Evolutionary conservation across 108 stramenopile genomes (phyloP), one percentile per base, ranked within the genome.

Genomic region (Chaetoceros tenuissimus): DNA sequence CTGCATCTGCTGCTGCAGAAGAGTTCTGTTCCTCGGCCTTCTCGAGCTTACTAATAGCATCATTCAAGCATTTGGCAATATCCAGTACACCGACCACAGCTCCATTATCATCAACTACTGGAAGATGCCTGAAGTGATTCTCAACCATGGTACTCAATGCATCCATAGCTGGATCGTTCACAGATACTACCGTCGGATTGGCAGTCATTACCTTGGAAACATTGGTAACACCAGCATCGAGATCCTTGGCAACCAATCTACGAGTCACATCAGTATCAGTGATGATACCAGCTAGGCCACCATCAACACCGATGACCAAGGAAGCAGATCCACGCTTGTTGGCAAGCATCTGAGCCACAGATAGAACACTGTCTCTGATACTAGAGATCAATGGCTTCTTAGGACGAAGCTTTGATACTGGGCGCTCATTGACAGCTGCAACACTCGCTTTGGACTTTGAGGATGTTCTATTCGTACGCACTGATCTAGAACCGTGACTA

Each of bases 21-120:
- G 60, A 63, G 57, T 44, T 73, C 62, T 81, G 85, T 29, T 69
- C 61, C 20, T 79, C 40, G 2, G 68, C 58, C 61, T 79, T 88
- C 62, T 95, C 94, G 5, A 97, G 75, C 65, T 91, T 81, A n/a
- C 73, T 63, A 51, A 97, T 90, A 1, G 94, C 96, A 68, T 95
- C 94, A 69, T 94, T 91, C 73, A 97, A 66, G 47, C 94, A 95
- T 63, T 95, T 95, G 2, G 93, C 96, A 51, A 97, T 97, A 64
- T 94, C 94, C 47, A 97, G 72, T 51, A 95, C 55, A 1, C 96
- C 96, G 24, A 88, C 87, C 24, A 95, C 86, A 17, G 71, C 64
- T 1, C 89, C 93, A 53, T 71, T 71, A 29, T 76, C 74, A 51
- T 94, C 94, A 16, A 88, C 69, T 24, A 96, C 96, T 27, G 96